Conservation (phyloP, 768 basidiomycete species). For the Boletus reticuloceps region DNA sequence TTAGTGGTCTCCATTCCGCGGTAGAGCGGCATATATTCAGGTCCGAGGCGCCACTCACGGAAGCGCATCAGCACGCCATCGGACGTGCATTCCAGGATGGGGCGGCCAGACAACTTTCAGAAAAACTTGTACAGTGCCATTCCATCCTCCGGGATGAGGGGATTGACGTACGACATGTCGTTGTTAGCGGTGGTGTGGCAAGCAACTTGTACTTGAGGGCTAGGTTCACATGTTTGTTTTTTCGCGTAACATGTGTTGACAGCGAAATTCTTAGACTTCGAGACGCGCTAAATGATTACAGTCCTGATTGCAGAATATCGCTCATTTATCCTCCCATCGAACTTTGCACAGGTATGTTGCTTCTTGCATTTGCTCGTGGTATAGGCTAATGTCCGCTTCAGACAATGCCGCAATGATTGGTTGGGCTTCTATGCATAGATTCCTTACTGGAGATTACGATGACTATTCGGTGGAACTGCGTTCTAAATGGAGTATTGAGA, state of each 20-base stretch:
- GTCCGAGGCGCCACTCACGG: constrained; percentile 32
- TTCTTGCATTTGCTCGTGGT: neutral
- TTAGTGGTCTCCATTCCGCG: constrained; percentile 69
- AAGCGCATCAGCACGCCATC: constrained; percentile 39
- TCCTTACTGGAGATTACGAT: constrained; percentile 60
- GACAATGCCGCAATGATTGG: constrained; percentile 98
- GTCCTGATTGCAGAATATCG: constrained; percentile 34
- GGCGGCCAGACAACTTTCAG: constrained; percentile 69
- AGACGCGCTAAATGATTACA: constrained; percentile 25
- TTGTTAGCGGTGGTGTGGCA: constrained; percentile 92
- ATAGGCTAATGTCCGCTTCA: constrained; percentile 26
- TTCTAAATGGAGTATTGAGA: constrained; percentile 79
- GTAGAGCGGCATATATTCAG: constrained; percentile 56
- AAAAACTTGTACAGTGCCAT: constrained; percentile 52
- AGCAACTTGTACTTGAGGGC: constrained; percentile 72
- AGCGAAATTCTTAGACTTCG: constrained; percentile 29
- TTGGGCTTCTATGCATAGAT: constrained; percentile 85
- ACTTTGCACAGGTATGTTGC: constrained; percentile 73
- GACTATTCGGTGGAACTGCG: constrained; percentile 57
- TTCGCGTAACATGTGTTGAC: neutral
- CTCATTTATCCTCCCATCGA: constrained; percentile 72
- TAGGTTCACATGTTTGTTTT: constrained; percentile 42
- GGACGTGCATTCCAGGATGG: constrained; percentile 73
- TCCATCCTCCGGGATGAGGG: constrained; percentile 44
- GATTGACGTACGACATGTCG: constrained; percentile 55